phyloP scores from a whole-genome alignment of 805 yeast species.

The Wickerhamomyces xylosicus region DNA sequence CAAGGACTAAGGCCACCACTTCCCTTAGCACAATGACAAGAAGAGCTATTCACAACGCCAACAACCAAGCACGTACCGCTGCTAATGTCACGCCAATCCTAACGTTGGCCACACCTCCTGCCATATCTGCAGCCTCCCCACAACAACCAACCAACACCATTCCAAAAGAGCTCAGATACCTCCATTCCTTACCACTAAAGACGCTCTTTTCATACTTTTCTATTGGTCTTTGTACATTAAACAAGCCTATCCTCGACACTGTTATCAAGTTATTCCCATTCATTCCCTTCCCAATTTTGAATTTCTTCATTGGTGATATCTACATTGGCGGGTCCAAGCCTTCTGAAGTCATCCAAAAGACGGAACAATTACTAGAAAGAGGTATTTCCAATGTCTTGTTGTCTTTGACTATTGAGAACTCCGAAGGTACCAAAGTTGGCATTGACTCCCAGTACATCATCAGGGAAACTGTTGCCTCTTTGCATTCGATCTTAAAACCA shows the following conservation, averaged over 20 bases:
- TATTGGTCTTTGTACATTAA: conserved; percentile 61
- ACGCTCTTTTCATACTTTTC: conserved; percentile 56
- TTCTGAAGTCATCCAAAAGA: conserved; percentile 60
- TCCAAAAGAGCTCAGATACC: conserved; percentile 20
- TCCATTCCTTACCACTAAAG: conserved; percentile 39
- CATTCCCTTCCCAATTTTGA: conserved; percentile 63
- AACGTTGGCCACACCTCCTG: background rate
- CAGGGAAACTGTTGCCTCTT: conserved; percentile 52
- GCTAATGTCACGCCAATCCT: background rate
- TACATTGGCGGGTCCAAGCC: conserved; percentile 88
- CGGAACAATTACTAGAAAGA: conserved; percentile 50
- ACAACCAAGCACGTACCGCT: conserved; percentile 4
- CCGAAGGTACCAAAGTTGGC: conserved; percentile 59
- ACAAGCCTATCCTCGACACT: conserved; percentile 48
- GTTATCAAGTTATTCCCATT: conserved; percentile 63
- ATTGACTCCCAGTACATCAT: conserved; percentile 50
- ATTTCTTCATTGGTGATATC: conserved; percentile 64
- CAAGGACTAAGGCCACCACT: background rate
- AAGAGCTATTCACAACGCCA: background rate
- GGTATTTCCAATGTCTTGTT: conserved; percentile 93
- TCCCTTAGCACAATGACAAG: background rate
- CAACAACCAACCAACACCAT: conserved; percentile 8
- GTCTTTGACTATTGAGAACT: conserved; percentile 88
- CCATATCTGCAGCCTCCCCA: conserved; percentile 1
- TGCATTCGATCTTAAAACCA: conserved; percentile 59